Base-by-base conservation (phyloP, 768 basidiomycete genomes). In the Neoboletus subvelutipes region DNA sequence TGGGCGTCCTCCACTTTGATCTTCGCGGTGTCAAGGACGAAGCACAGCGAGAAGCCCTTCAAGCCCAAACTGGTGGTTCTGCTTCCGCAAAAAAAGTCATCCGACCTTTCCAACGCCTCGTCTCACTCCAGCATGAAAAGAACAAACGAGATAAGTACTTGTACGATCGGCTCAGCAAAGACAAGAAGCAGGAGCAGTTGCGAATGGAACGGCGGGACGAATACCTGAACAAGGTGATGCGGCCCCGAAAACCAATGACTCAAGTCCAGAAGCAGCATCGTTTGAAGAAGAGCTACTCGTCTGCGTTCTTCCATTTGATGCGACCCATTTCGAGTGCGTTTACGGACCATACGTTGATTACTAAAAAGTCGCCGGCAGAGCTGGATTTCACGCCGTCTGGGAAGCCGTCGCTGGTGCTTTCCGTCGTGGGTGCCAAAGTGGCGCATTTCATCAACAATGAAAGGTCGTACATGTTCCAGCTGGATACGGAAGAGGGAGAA, bases 291-390 rank as follows among this genome's bases (percentile, higher is more conserved):
- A 92, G 89, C 76, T 88, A 92, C 78, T 92, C 82, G 20, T 77
- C 86, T 1, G 87, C 88, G 5, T 88, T 93, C 71, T 80, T 92
- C 73, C 87, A 85, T 64, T 79, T 92, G 74, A 92, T 92, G 86
- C 82, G 91, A n/a, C 92, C 91, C 2, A 85, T 92, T 50, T 94
- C 92, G 17, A 92, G 84, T 58, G 92, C 92, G 2, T 93, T 93
- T 66, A 84, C 84, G 20, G 82, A 86, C 45, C 86, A 88, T 48
- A 77, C 79, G 28, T 51, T 72, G 52, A 52, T 60, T 10, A 47
- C 75, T 57, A 86, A 83, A 69, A 82, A 80, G 56, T 87, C 87
- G 1, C 78, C 88, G 1, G 80, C 82, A 0, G 90, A 94, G 64
- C 75, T 94, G 51, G 89, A 93, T 67, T 93, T 93, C 64, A 61